A percentile compares a stretch with the other conserved stretches of the same genome.
Conservation (phyloP, 1,139 yeast genomes). For the Debaryomyces coudertii region DNA sequence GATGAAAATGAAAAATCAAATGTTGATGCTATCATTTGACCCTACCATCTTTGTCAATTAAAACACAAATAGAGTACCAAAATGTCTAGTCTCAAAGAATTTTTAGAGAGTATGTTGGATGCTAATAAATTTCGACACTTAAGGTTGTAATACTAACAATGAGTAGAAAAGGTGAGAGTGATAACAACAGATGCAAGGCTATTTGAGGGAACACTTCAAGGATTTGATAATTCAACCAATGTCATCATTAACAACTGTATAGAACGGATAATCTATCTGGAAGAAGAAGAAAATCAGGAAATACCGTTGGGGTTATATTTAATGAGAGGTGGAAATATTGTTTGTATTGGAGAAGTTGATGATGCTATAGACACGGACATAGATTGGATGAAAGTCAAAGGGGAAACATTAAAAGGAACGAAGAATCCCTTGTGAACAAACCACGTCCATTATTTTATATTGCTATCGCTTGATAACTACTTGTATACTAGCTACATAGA, state of each 20-base stretch:
- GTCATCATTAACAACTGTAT: slow-evolving; percentile 63
- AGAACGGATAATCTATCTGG: slow-evolving; percentile 52
- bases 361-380: slow-evolving; percentile 49
- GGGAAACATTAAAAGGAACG: slow-evolving; percentile 40
- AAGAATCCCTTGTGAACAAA: slow-evolving; percentile 40
- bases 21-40: background rate
- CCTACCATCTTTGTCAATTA: background rate
- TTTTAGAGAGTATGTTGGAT: slow-evolving; percentile 41
- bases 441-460: background rate
- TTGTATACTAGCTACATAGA: slow-evolving; percentile 6
- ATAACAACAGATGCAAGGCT: slow-evolving; percentile 84
- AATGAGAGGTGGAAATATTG: slow-evolving; percentile 83
- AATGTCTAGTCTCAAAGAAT: slow-evolving; percentile 43
- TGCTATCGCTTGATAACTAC: slow-evolving; percentile 2
- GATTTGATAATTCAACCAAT: slow-evolving; percentile 82
- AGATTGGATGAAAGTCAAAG: slow-evolving; percentile 60
- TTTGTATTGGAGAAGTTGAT: slow-evolving; percentile 73
- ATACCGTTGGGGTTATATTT: slow-evolving; percentile 62
- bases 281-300: slow-evolving; percentile 53
- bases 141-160: slow-evolving; percentile 31
- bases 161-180: slow-evolving; percentile 61
- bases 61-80: background rate
- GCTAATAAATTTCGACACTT: background rate
- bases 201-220: slow-evolving; percentile 72
- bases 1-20: slow-evolving; percentile 1